These are phyloP conservation scores for Saccharomyces hybrid DNA, from an alignment of 1,139 yeast species.

Conservation along the genomic window DNA sequence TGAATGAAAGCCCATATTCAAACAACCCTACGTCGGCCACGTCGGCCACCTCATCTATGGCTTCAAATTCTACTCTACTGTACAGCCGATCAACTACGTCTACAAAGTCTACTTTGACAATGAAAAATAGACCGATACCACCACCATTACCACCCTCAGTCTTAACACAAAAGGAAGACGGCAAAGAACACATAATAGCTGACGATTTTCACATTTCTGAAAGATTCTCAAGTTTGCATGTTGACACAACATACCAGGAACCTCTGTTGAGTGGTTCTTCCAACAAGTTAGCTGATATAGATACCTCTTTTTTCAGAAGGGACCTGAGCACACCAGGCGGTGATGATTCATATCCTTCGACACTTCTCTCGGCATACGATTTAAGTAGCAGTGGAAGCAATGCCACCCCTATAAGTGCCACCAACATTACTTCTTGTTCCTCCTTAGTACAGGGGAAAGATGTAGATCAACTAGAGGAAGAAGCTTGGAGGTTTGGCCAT, in stretches of 20 bases:
- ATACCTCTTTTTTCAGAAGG: background rate
- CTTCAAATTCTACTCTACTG: background rate
- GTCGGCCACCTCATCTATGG: background rate
- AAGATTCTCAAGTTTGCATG: background rate
- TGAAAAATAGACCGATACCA: constrained; percentile 26
- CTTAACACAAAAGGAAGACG: constrained; percentile 1
- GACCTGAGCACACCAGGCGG: background rate
- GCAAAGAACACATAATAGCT: constrained; percentile 2
- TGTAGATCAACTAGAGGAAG: constrained; percentile 58
- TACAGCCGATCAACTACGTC: background rate
- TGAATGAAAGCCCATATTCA: background rate
- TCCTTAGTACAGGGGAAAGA: constrained; percentile 22
- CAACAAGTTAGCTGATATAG: background rate
- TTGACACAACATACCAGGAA: background rate
- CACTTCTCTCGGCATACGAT: constrained; percentile 20
- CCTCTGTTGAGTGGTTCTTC: background rate
- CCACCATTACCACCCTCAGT: constrained; percentile 23
- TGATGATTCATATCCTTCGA: constrained; percentile 21
- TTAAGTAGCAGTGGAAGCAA: constrained; percentile 10
- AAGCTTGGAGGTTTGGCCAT: constrained; percentile 68
- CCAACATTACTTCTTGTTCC: background rate
- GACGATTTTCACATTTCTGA: background rate
- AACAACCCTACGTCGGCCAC: background rate
- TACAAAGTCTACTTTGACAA: background rate
- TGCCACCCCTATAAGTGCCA: constrained; percentile 1